Percentiles rank a stretch among this genome's conserved stretches.
Evolutionary conservation across 768 basidiomycete species (phyloP).

Genomic region (Kwoniella dejecticola): DNA sequence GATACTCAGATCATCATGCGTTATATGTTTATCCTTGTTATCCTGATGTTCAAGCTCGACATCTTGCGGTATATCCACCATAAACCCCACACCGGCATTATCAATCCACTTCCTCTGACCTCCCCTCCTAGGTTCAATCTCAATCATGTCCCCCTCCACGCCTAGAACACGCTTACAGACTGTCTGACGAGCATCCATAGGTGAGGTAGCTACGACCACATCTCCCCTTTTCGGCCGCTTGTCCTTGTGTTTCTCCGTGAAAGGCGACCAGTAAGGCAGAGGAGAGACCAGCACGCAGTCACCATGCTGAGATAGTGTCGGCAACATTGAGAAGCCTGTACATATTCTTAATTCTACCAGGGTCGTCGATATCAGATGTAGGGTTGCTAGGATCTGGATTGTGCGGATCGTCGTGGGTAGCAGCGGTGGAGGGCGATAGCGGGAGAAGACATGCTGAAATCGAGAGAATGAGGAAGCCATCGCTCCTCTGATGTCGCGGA

Average conservation of each 20-base stretch:
- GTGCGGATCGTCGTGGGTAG: slow-evolving; percentile 29
- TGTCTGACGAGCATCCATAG: slow-evolving; percentile 65
- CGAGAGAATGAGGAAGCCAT: slow-evolving; percentile 17
- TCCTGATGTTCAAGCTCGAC: slow-evolving; percentile 8
- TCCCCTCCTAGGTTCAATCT: slow-evolving; percentile 71
- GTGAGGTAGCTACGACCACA: slow-evolving; percentile 71
- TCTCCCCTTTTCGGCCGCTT: slow-evolving; percentile 65
- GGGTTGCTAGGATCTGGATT: slow-evolving; percentile 37
- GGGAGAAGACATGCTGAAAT: slow-evolving; percentile 8
- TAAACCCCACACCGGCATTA: slow-evolving; percentile 16
- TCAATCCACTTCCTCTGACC: slow-evolving; percentile 25
- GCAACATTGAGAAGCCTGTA: slow-evolving; percentile 56
- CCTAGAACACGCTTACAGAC: slow-evolving; percentile 91
- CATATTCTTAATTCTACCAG: slow-evolving; percentile 48
- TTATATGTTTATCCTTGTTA: slow-evolving; percentile 3
- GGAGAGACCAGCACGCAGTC: slow-evolving; percentile 53
- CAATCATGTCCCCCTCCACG: slow-evolving; percentile 82
- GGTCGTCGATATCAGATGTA: slow-evolving; percentile 47
- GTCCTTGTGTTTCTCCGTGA: slow-evolving; percentile 10
- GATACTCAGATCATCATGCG: neutral
- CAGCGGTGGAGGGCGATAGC: slow-evolving; percentile 30
- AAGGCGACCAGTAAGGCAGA: slow-evolving; percentile 45
- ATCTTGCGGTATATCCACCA: slow-evolving; percentile 20
- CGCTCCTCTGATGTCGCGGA: too few species aligned
- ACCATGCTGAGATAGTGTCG: slow-evolving; percentile 51